A percentile compares a stretch with the other conserved stretches of the same genome.
These are phyloP conservation scores for Cryphonectria carpinicola DNA, from an alignment of 2,329 filamentous ascomycete species.

Conservation along the genomic window DNA sequence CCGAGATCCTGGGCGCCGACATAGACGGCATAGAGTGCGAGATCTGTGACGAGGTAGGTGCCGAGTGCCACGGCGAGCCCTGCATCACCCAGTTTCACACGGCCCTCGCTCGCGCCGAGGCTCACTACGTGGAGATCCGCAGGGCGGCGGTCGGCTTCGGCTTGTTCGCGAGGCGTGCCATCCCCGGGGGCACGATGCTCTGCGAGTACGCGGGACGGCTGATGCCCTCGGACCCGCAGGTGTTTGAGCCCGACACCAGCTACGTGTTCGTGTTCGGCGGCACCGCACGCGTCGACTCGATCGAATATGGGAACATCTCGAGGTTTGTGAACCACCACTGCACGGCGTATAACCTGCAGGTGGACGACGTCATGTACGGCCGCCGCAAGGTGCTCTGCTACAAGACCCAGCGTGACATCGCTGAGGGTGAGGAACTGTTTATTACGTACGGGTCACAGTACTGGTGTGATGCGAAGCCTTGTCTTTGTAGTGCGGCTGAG, in stretches of 20 bases:
- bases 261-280: not conserved
- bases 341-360: slow-evolving; percentile 11
- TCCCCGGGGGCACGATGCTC: not conserved
- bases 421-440: slow-evolving; percentile 12
- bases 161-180: slow-evolving; percentile 10
- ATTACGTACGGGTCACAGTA: slow-evolving; percentile 11
- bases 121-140: not conserved
- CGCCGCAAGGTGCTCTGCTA: slow-evolving; percentile 13
- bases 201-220: slow-evolving; percentile 21
- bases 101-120: not conserved
- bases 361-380: slow-evolving; percentile 9
- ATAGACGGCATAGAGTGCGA: slow-evolving; percentile 1
- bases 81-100: slow-evolving; percentile 8
- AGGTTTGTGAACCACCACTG: slow-evolving; percentile 21
- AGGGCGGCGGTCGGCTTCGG: slow-evolving; percentile 10
- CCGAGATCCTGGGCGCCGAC: slow-evolving; percentile 6
- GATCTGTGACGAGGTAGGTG: slow-evolving; percentile 1
- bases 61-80: slow-evolving; percentile 1
- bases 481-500: slow-evolving; percentile 2
- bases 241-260: not conserved
- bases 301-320: slow-evolving; percentile 13
- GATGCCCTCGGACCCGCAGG: not conserved
- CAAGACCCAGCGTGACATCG: slow-evolving; percentile 3
- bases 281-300: not conserved
- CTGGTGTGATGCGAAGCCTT: not conserved